Base-by-base conservation (phyloP, 164 flowering plant species). In the Vitis rupestris region DNA sequence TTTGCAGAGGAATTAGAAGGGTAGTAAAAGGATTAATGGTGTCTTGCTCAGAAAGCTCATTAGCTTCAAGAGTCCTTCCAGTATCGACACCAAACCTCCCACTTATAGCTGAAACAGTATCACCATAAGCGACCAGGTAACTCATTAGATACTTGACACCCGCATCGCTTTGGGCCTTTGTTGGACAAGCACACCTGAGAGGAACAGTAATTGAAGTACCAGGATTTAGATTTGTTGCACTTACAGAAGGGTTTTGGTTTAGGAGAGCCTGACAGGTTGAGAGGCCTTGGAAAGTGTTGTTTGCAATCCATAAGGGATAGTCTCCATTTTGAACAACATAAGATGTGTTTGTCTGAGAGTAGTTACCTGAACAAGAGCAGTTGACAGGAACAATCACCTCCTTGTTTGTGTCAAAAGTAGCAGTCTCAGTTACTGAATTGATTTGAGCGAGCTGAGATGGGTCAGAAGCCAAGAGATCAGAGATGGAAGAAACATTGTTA, bases 131-230 rank as follows among this genome's bases (percentile, higher is more conserved):
- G 49, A 87, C 72, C n/a, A 75, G 3, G 54, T 87, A 91, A 61
- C 84, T 89, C 71, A 87, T 11, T 17, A 91, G 76, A 73, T 82
- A 91, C 47, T 79, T 84, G 12, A 80, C 54, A 16, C 95, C 90
- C 0, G 29, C 29, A 48, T 64, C 78, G 3, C 59, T 72, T 70
- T 93, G 97, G 47, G 81, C 75, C 65, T 70, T 80, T 0, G 91
- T 87, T 7, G 94, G 97, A 81, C 98, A 93, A 63, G 97, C 93
- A 83, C 98, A 93, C 74, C 93, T 82, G 50, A 91, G 78, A 71
- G 95, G 97, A 66, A 91, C 80, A 14, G 16, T 74, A 50, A 94
- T 64, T 59, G 49, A 73, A 11, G 53, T 10, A n/a, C 91, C 94
- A 14, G 64, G 7, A 14, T 0, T 11, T 61, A 93, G 37, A 6